Base-by-base conservation (phyloP, 768 basidiomycete species). In the Leucocoprinus birnbaumii region DNA sequence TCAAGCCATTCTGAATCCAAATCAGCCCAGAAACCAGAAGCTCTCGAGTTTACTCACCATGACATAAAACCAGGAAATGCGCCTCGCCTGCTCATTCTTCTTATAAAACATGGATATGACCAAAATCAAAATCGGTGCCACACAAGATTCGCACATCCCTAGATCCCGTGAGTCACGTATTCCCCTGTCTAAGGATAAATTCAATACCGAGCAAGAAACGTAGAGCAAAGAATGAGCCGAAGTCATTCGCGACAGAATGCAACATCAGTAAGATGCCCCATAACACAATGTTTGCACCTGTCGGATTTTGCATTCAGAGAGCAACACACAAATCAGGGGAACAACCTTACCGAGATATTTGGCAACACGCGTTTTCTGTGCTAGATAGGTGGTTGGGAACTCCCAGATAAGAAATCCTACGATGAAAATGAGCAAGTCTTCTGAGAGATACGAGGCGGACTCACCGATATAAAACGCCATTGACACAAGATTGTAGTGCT, bases 131-230 rank as follows among this genome's bases (percentile, higher is more conserved):
- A 76, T 81, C 0, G 85, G 85, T 3, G 82, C 77, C 13, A 86
- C 85, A 61, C 84, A 85, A 58, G 76, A 77, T 65, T 87, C 85
- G 62, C 80, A 80, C 85, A 86, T 84, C 37, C 84, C 84, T 85
- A 31, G 8, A 24, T 18, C 13, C n/a, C 3, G 10, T 43, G 11
- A 48, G 26, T 14, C 4, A 22, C n/a, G 6, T 19, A 4, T 48
- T 18, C n/a, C 9, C n/a, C n/a, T 6, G 10, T 7, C 7, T 6
- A 35, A 8, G 4, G 16, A 34, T 48, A 14, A 31, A 34, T 31
- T 1, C 11, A 21, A n/a, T 58, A 79, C 84, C 84, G 18, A 86
- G 71, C 13, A 86, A 68, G 63, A 86, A 81, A 0, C 85, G 78
- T 13, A 85, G 70, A 16, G 76, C 78, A 62, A 86, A 86, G 68